Evolutionary conservation across 225 moss, liverwort and hornwort genomes (phyloP).

Genomic region (Thuidium tamariscinum): DNA sequence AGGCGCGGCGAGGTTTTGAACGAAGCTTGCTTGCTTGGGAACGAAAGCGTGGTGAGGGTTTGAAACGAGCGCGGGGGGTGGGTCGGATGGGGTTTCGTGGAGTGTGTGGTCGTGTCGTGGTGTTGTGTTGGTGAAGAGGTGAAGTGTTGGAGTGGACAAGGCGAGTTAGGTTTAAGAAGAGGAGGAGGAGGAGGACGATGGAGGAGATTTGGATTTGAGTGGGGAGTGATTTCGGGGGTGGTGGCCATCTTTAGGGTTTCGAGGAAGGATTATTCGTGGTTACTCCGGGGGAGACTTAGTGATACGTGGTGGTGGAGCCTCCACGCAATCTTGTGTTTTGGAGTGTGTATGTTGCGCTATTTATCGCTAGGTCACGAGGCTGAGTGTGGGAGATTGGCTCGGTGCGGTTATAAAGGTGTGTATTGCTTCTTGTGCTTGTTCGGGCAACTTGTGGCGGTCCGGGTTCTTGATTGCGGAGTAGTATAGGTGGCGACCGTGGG

Average conservation of each 20-base stretch:
- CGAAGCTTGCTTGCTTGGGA: background rate
- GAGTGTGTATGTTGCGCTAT: background rate
- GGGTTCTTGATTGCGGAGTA: slow-evolving; percentile 1
- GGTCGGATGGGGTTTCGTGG: slow-evolving; percentile 5
- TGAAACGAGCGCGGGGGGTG: background rate
- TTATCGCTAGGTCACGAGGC: slow-evolving; percentile 3
- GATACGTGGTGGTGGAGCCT: background rate
- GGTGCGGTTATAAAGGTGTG: background rate
- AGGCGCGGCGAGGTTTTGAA: background rate
- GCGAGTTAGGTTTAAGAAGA: background rate
- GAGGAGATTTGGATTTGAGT: background rate
- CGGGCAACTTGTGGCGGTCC: background rate
- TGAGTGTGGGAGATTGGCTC: background rate
- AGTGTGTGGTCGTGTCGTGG: background rate
- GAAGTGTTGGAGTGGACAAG: background rate
- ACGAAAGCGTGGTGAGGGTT: background rate
- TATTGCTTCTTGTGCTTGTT: background rate
- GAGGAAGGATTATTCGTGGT: background rate
- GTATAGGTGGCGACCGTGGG: background rate
- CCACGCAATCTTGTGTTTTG: background rate
- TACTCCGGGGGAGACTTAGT: background rate
- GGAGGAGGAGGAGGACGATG: background rate
- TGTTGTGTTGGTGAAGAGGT: background rate
- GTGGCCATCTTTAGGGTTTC: slow-evolving; percentile 14
- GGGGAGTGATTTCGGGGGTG: background rate